Evolutionary conservation across 2,329 filamentous ascomycete species (phyloP), one percentile per base, ranked within the genome.

Genomic region (Nothophaeocryptopus gaeumannii): DNA sequence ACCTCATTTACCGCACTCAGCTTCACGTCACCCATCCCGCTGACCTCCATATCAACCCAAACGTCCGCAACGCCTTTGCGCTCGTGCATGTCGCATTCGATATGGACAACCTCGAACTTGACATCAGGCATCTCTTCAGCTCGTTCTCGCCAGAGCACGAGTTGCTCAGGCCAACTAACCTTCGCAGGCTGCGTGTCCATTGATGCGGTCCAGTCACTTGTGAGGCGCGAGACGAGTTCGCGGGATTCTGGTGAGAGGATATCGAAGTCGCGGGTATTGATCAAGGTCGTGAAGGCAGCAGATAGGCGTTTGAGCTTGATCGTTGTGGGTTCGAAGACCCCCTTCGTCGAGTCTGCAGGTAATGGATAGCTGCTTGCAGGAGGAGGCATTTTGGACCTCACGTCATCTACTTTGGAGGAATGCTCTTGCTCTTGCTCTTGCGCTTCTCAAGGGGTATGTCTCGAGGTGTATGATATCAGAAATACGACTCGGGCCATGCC

Each of bases 131-230:
- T 31, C 14, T 44, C 39, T n/a, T 14, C 29, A 12, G 32, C 13
- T 31, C 39, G 39, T n/a, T 33, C 12, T 15, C 35, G 36, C 49
- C 44, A 51, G 9, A 34, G 16, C 11, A 30, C 33, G 9, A 45
- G 29, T 13, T 51, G 49, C 14, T 51, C 12, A 7, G 36, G 9
- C 42, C 36, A 47, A 11, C 14, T 34, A 2, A 43, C 31, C 12
- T 42, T 29, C 7, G 36, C 26, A 7, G 49, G 41, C n/a, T 51
- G 49, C 2, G 43, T 47, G 35, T 51, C 49, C 41, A 51, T 51
- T 13, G 42, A 37, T 3, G 30, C 45, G 16, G 37, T n/a, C 43
- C 49, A 51, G 38, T 42, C 38, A 11, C 26, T 9, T 4, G 49
- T 16, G 14, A 51, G 36, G 32, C 26, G 29, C 5, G 38, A 13